Evolutionary conservation across 2,329 filamentous ascomycete species (phyloP).

Genomic region (Stagonosporopsis cucurbitacearum): DNA sequence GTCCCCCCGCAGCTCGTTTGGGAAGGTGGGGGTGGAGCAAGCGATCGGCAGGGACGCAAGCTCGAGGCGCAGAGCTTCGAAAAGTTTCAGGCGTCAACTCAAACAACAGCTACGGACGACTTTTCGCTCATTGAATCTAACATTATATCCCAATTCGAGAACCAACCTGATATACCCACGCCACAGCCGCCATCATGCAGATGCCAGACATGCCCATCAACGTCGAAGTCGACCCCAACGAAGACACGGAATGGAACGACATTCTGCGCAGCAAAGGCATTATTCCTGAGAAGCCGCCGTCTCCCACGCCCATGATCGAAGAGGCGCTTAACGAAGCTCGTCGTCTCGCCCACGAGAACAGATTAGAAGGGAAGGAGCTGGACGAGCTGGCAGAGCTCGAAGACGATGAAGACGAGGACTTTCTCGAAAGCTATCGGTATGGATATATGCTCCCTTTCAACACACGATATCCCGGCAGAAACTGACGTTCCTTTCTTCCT

Average conservation of each 20-base stretch:
- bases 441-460: background rate
- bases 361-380: slow-evolving; percentile 90
- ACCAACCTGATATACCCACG: background rate
- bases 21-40: slow-evolving; percentile 32
- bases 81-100: slow-evolving; percentile 22
- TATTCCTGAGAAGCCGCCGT: slow-evolving; percentile 97
- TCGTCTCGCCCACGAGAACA: slow-evolving; percentile 85
- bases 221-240: slow-evolving; percentile 94
- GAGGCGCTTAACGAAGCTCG: slow-evolving; percentile 88
- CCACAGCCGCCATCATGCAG: slow-evolving; percentile 34
- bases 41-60: slow-evolving; percentile 25
- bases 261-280: slow-evolving; percentile 96
- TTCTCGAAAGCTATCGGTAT: slow-evolving; percentile 82
- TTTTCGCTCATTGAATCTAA: background rate
- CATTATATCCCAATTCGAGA: slow-evolving; percentile 39
- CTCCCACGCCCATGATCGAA: slow-evolving; percentile 93
- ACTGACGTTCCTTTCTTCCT: slow-evolving; percentile 5
- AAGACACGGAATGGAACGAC: slow-evolving; percentile 99
- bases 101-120: slow-evolving; percentile 2
- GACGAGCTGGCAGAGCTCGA: slow-evolving; percentile 94
- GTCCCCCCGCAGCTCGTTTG: slow-evolving; percentile 8
- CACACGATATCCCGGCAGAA: background rate
- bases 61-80: slow-evolving; percentile 18
- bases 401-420: slow-evolving; percentile 92
- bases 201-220: slow-evolving; percentile 65